These are phyloP conservation scores for Tylopilus rubrobrunneus DNA, from an alignment of 768 basidiomycete species.

Conservation along the genomic window DNA sequence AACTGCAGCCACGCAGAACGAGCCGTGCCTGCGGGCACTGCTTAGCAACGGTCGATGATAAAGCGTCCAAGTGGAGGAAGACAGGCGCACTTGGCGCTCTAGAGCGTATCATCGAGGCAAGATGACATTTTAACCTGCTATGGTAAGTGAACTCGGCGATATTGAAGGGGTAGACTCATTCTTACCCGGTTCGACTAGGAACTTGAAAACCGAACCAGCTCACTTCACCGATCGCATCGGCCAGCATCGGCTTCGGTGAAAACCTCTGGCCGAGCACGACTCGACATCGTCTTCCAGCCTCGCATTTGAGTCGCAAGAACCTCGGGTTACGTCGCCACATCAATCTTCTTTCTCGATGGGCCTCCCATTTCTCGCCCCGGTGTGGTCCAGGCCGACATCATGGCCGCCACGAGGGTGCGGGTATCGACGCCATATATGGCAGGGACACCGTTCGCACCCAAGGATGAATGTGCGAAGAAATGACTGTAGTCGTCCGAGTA, in stretches of 20 bases:
- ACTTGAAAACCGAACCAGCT: neutral
- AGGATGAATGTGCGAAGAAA: conserved; percentile 84
- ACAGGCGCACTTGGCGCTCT: neutral
- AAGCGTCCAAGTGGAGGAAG: conserved; percentile 1
- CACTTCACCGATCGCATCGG: neutral
- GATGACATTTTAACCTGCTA: neutral
- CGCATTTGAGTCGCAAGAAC: no score
- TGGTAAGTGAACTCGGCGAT: neutral
- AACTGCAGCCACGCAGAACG: neutral
- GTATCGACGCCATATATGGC: conserved; percentile 97
- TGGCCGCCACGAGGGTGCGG: conserved; percentile 55
- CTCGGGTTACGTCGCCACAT: no score
- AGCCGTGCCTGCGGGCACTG: neutral
- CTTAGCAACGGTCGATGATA: conserved; percentile 2
- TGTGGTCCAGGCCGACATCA: no score
- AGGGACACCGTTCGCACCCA: conserved; percentile 83
- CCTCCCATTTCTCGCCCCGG: no score
- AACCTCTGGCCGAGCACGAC: no score
- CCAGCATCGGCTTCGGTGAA: no score
- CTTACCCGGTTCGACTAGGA: neutral
- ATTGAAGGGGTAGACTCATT: neutral
- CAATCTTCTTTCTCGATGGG: no score
- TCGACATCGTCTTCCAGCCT: no score
- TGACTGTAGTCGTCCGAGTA: conserved; percentile 95
- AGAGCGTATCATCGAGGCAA: neutral